These are phyloP conservation scores for Dioscorea dumetorum DNA, from an alignment of 106 monocot genomes.

Conservation along the genomic window DNA sequence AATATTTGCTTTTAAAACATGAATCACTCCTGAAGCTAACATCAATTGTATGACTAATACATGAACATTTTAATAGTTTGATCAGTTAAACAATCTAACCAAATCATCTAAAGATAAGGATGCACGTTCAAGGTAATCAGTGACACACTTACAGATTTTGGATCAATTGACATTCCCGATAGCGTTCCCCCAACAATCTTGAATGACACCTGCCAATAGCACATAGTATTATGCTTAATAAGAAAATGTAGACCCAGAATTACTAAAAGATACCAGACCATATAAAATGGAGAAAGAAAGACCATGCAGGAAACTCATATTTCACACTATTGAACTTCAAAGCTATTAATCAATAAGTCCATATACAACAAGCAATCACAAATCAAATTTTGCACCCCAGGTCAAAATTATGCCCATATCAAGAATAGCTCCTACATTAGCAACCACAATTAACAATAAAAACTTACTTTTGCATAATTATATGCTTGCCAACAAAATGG, in stretches of 20 bases:
- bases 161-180: slow-evolving; percentile 75
- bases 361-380: too few relatives aligned
- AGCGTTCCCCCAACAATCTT: slow-evolving; percentile 75
- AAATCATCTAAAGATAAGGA: background rate
- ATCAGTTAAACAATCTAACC: background rate
- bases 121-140: background rate
- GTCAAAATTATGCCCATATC: too few relatives aligned
- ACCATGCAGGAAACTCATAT: too few relatives aligned
- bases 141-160: slow-evolving; percentile 70
- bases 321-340: too few relatives aligned
- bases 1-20: background rate
- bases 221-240: background rate
- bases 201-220: slow-evolving; percentile 66
- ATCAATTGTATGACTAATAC: background rate
- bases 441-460: background rate
- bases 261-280: too few relatives aligned
- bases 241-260: too few relatives aligned
- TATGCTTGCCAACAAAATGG: slow-evolving; percentile 98
- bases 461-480: slow-evolving; percentile 84
- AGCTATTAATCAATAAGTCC: too few relatives aligned
- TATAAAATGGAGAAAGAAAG: too few relatives aligned
- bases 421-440: background rate
- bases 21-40: background rate
- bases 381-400: too few relatives aligned
- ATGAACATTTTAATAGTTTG: background rate